Conservation (phyloP, 306 rosid species). For the Senna siamea region DNA sequence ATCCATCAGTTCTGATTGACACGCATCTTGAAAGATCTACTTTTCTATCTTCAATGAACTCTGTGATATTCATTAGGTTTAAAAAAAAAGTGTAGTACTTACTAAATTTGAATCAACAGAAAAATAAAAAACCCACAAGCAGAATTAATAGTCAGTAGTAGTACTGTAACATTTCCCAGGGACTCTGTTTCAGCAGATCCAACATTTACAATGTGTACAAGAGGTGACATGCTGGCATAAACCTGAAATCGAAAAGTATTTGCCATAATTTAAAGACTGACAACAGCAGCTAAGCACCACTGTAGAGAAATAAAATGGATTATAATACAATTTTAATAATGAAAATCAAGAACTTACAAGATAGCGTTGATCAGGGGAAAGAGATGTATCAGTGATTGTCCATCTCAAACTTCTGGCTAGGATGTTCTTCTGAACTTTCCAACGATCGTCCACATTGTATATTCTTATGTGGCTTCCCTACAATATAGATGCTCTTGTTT, state of each 20-base stretch:
- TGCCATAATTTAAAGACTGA: constrained; percentile 10
- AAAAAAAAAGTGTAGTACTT: constrained; percentile 13
- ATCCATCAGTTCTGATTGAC: constrained; percentile 24
- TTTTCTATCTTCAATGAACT: constrained; percentile 13
- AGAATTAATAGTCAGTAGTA: constrained; percentile 16
- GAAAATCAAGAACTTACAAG: constrained; percentile 60
- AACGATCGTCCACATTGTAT: constrained; percentile 81
- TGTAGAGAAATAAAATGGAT: constrained; percentile 13
- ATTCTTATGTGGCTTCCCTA: constrained; percentile 85
- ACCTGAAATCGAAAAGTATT: constrained; percentile 61
- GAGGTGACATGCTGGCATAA: constrained; percentile 96
- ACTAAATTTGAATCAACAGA: constrained; percentile 21
- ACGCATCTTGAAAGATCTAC: constrained; percentile 3
- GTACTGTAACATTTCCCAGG: constrained; percentile 76
- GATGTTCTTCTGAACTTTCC: constrained; percentile 93
- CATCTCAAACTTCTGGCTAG: constrained; percentile 79
- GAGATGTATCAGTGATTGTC: constrained; percentile 94
- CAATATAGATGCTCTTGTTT: constrained; percentile 22
- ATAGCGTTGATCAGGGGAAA: constrained; percentile 72
- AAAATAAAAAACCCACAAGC: constrained; percentile 19
- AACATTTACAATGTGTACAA: constrained; percentile 75
- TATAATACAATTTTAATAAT: constrained; percentile 17
- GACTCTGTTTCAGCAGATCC: constrained; percentile 75
- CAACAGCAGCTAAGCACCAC: background rate
- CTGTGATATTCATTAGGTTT: constrained; percentile 15